These are phyloP conservation scores for Tetraselmis striata DNA, from an alignment of 139 green algal genomes.

Conservation along the genomic window DNA sequence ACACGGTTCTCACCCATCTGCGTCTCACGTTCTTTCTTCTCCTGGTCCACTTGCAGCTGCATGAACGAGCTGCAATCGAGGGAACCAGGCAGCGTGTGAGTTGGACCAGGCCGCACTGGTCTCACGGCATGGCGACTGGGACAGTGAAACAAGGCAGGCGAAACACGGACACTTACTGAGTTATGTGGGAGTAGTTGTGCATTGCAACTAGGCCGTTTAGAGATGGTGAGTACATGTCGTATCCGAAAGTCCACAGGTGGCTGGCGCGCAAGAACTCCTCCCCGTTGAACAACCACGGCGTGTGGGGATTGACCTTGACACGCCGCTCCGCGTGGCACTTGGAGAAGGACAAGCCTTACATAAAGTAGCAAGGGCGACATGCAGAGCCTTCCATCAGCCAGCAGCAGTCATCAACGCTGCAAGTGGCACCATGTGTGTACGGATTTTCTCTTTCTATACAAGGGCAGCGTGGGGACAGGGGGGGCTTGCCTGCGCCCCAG, in stretches of 20 bases:
- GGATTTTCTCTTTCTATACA: too few relatives aligned
- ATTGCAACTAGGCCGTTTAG: neutral
- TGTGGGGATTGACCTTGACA: neutral
- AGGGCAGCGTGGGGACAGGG: neutral
- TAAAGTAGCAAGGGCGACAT: neutral
- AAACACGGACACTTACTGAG: too few relatives aligned
- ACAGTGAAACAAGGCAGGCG: too few relatives aligned
- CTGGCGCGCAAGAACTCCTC: neutral
- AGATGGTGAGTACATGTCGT: constrained; percentile 4
- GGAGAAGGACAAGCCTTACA: neutral
- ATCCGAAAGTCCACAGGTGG: constrained; percentile 1
- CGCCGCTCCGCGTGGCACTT: neutral
- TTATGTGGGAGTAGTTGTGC: neutral
- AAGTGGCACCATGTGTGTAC: too few relatives aligned
- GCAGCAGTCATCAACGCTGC: too few relatives aligned
- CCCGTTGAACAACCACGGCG: neutral
- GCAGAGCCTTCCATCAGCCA: neutral
- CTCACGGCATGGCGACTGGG: too few relatives aligned
- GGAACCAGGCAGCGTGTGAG: too few relatives aligned
- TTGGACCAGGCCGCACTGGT: too few relatives aligned
- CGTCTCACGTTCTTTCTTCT: neutral
- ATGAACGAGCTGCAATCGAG: too few relatives aligned
- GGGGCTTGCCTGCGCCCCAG: neutral
- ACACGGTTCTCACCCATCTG: neutral
- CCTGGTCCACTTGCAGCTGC: neutral